phyloP scores from a whole-genome alignment of 2,329 filamentous ascomycete species.

The Elsinoe australis region DNA sequence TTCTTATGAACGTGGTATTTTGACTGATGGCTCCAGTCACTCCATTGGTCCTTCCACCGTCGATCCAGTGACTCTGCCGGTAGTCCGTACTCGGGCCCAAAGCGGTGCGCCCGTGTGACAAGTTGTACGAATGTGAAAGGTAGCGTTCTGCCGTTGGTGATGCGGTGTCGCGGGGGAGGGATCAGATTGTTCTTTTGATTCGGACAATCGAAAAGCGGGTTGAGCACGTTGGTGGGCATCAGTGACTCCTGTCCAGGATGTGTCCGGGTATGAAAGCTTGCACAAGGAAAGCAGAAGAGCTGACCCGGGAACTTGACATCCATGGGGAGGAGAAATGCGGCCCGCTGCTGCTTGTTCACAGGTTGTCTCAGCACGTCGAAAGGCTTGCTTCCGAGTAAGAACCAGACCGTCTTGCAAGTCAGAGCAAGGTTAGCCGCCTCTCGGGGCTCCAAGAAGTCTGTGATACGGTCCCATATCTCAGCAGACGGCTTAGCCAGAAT shows the following conservation, averaged over 20 bases:
- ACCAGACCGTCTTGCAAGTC: constrained; percentile 41
- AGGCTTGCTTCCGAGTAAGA: constrained; percentile 36
- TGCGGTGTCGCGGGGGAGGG: constrained; percentile 41
- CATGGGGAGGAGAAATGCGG: constrained; percentile 46
- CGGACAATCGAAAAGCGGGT: constrained; percentile 51
- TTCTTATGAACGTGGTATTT: constrained; percentile 47
- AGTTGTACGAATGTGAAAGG: constrained; percentile 54
- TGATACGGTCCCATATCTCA: constrained; percentile 41
- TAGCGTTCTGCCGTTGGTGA: constrained; percentile 49
- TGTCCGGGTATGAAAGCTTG: constrained; percentile 47
- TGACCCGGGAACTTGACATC: constrained; percentile 48
- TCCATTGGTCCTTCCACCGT: constrained; percentile 46
- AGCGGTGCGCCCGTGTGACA: constrained; percentile 43
- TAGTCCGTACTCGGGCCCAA: constrained; percentile 44
- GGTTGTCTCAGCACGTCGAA: constrained; percentile 36
- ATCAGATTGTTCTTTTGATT: constrained; percentile 44
- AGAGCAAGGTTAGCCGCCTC: constrained; percentile 45
- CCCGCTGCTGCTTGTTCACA: constrained; percentile 40
- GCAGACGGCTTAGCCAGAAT: constrained; percentile 41
- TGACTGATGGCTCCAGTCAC: constrained; percentile 48
- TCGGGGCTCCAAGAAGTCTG: constrained; percentile 36
- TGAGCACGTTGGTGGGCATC: constrained; percentile 46
- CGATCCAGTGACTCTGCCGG: constrained; percentile 41
- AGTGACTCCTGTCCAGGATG: constrained; percentile 48
- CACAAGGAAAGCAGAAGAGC: constrained; percentile 53